Base-by-base conservation (phyloP, 495 filamentous ascomycete genomes). In the Annulohypoxylon maeteangense region DNA sequence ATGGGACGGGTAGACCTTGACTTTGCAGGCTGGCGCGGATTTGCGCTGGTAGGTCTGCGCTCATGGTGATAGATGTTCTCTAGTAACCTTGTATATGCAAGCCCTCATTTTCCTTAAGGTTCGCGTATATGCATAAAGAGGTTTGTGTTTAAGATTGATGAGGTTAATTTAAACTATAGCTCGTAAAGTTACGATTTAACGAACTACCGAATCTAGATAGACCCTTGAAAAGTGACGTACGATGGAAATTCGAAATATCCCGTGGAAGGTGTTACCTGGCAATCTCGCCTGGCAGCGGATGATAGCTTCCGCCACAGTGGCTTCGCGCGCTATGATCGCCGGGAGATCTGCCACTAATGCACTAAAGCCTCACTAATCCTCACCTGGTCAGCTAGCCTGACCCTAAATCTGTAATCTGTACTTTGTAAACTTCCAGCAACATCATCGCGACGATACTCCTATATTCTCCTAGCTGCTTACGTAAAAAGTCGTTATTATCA, bases 1-100 rank as follows among this genome's bases (percentile, higher is more conserved):
- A 81, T 29, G 83, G 83, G 18, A 65, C 32, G 23, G 82, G 82
- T 31, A 80, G 54, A 31, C 76, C 75, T 8, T 79, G 79, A 40
- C 55, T 61, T 56, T 72, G 75, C 16, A 84, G 75, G 50, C 72
- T 68, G 62, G 70, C 34, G 55, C 78, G 78, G 57, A 85, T 76
- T 58, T 84, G 81, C 27, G 68, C 36, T 48, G 75, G 22, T 34
- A 81, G 32, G 51, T 79, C 76, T 55, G 76, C 55, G 50, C 62
- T 67, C 67, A 70, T 74, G 34, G 34, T 70, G 71, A 73, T 7
- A 3, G 16, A 27, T 31, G 45, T 48, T 16, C 27, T 16, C 10
- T 51, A 25, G 29, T 68, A 5, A 18, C 8, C 14, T 36, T 27
- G 7, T 45, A 32, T 10, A 36, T 60, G 32, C 16, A 14, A 34